Base-by-base conservation (phyloP, 305 asterid genomes). In the Fraxinus baroniana region DNA sequence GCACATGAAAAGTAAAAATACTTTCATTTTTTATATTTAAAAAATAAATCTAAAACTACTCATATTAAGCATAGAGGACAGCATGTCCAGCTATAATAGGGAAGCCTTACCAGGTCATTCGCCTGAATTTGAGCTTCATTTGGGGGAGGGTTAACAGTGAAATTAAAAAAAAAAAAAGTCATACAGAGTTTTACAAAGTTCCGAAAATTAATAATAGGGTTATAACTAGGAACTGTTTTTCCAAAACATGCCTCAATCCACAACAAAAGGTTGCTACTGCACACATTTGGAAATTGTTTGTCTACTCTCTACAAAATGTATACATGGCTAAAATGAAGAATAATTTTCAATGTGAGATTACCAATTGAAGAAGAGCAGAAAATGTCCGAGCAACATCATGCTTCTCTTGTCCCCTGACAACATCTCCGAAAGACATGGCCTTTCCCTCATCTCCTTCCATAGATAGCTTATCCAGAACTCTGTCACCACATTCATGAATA, bases 301-400 rank as follows among this genome's bases (percentile, higher is more conserved):
- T 57, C 10, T 62, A 22, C 41, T 74, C 79, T 44, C 55, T 35
- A 8, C 74, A 79, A 18, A 79, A 57, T 78, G 81, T 57, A 57
- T 60, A 26, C 5, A 81, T 17, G 7, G 9, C 57, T 0, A 3
- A 30, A 52, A 22, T 26, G 79, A 76, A 13, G 57, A 49, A 7
- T 4, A 32, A 73, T 18, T 18, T 55, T 55, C 66, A 55, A 55
- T n/a, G 26, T 18, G 26, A 20, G 22, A 66, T 84, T 93, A 96
- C 99, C 94, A 96, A 68, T 89, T 96, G 99, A 78, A 96, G 92
- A 88, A 96, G 97, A 26, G 99, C 97, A 57, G 99, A 94, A 89
- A 96, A 96, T 52, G 97, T 90, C 79, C 99, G 90, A 75, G 98
- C 98, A 77, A 96, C 90, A 75, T 96, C 97, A 79, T 96, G 98